These are phyloP conservation scores for Zymoseptoria ardabiliae DNA, from an alignment of 2,329 filamentous ascomycete species.

Conservation along the genomic window DNA sequence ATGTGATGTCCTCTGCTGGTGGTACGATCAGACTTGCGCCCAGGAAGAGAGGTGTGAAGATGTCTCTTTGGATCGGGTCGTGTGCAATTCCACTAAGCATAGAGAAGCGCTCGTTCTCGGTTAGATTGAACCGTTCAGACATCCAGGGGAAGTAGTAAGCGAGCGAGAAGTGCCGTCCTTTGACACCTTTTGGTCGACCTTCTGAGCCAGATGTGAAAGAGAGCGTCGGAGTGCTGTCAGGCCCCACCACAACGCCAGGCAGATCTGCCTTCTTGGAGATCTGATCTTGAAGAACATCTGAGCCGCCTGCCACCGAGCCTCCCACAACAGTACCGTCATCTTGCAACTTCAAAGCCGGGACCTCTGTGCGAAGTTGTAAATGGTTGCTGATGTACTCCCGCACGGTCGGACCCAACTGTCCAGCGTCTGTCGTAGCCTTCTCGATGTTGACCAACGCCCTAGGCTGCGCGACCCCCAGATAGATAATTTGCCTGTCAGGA, in stretches of 20 bases:
- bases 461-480: slow-evolving; percentile 72
- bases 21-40: slow-evolving; percentile 75
- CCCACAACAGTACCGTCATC: slow-evolving; percentile 68
- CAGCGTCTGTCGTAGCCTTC: slow-evolving; percentile 61
- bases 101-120: slow-evolving; percentile 67
- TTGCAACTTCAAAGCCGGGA: slow-evolving; percentile 65
- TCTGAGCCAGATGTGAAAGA: slow-evolving; percentile 59
- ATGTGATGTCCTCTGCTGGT: slow-evolving; percentile 72
- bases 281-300: slow-evolving; percentile 58
- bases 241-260: slow-evolving; percentile 72
- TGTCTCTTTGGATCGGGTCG: slow-evolving; percentile 59
- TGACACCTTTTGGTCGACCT: slow-evolving; percentile 76
- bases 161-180: slow-evolving; percentile 77
- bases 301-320: slow-evolving; percentile 52
- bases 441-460: slow-evolving; percentile 65
- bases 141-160: slow-evolving; percentile 91
- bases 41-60: slow-evolving; percentile 84
- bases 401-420: slow-evolving; percentile 54
- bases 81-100: slow-evolving; percentile 81
- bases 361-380: slow-evolving; percentile 61
- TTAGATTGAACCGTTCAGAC: slow-evolving; percentile 71
- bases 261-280: slow-evolving; percentile 47
- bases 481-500: slow-evolving; percentile 71
- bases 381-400: slow-evolving; percentile 64
- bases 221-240: slow-evolving; percentile 73